Percentiles rank a stretch among this genome's conserved stretches.
Conservation (phyloP, 805 yeast genomes). For the Saccharomyces mikatae region DNA sequence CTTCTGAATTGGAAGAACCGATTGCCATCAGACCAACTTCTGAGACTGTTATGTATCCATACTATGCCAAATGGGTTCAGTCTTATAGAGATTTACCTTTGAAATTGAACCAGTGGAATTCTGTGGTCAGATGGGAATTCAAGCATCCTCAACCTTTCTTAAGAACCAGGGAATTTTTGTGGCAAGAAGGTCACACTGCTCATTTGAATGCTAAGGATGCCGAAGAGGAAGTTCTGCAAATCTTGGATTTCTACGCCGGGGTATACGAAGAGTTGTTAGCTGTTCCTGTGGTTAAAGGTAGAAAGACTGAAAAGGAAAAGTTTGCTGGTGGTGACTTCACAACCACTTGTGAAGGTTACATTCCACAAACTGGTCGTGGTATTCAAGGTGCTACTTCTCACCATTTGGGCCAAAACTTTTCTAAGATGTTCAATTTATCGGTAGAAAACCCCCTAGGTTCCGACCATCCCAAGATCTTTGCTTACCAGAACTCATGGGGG, state of each 20-base stretch:
- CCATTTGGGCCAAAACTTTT: slow-evolving; percentile 94
- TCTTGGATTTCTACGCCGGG: slow-evolving; percentile 76
- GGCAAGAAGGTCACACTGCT: slow-evolving; percentile 99
- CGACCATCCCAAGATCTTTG: slow-evolving; percentile 77
- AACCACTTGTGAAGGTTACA: slow-evolving; percentile 92
- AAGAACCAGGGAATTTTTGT: slow-evolving; percentile 96
- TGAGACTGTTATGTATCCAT: slow-evolving; percentile 99
- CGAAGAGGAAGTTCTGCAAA: slow-evolving; percentile 70
- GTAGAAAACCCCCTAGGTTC: slow-evolving; percentile 94
- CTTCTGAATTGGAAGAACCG: slow-evolving; percentile 91
- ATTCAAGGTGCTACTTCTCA: slow-evolving; percentile 99
- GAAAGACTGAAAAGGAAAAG: slow-evolving; percentile 93
- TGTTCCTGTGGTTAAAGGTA: slow-evolving; percentile 93
- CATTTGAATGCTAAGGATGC: slow-evolving; percentile 82
- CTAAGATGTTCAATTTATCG: slow-evolving; percentile 92
- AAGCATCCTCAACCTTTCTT: slow-evolving; percentile 99
- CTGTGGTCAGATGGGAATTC: slow-evolving; percentile 99
- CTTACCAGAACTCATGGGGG: slow-evolving; percentile 99
- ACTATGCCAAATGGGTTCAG: slow-evolving; percentile 97
- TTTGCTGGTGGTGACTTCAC: slow-evolving; percentile 97
- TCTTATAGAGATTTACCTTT: slow-evolving; percentile 97
- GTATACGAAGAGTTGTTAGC: slow-evolving; percentile 89
- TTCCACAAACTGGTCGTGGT: slow-evolving; percentile 98
- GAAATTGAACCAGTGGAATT: slow-evolving; percentile 97
- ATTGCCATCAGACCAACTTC: slow-evolving; percentile 99